phyloP scores from a whole-genome alignment of 257 asterid genomes.

The Thymus quinquecostatus region DNA sequence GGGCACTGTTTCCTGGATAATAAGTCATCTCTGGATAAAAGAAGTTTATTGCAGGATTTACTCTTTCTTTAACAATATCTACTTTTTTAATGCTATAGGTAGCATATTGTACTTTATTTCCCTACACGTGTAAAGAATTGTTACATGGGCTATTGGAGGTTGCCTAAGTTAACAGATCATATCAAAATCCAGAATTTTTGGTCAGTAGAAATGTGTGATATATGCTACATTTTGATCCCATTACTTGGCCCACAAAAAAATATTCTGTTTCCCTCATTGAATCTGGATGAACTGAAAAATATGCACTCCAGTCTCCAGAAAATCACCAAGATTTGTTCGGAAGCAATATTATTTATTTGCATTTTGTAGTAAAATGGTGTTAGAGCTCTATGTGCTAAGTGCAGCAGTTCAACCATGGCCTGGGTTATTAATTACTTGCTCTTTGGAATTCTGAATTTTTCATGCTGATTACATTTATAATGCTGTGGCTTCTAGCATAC shows the following conservation, averaged over 20 bases:
- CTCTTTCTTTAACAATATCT: background rate
- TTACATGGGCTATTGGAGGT: constrained; percentile 16
- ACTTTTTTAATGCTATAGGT: background rate
- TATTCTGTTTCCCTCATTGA: background rate
- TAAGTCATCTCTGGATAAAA: background rate
- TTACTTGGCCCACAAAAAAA: background rate
- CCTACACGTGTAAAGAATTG: background rate
- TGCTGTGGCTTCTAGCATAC: constrained; percentile 20
- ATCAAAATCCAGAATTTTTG: background rate
- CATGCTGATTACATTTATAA: constrained; percentile 3
- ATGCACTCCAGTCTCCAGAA: background rate
- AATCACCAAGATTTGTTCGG: background rate
- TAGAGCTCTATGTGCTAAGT: constrained; percentile 11
- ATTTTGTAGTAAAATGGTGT: background rate
- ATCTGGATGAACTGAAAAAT: background rate
- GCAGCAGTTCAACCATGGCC: constrained; percentile 10
- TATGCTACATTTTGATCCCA: background rate
- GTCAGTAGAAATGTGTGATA: background rate
- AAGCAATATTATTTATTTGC: background rate
- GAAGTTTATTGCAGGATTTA: background rate
- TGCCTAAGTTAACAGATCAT: constrained; percentile 1
- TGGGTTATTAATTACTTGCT: background rate
- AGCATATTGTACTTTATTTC: background rate
- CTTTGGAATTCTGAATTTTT: background rate
- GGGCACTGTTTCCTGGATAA: background rate